phyloP scores from a whole-genome alignment of 2,329 filamentous ascomycete genomes.

The Ascochyta lentis region DNA sequence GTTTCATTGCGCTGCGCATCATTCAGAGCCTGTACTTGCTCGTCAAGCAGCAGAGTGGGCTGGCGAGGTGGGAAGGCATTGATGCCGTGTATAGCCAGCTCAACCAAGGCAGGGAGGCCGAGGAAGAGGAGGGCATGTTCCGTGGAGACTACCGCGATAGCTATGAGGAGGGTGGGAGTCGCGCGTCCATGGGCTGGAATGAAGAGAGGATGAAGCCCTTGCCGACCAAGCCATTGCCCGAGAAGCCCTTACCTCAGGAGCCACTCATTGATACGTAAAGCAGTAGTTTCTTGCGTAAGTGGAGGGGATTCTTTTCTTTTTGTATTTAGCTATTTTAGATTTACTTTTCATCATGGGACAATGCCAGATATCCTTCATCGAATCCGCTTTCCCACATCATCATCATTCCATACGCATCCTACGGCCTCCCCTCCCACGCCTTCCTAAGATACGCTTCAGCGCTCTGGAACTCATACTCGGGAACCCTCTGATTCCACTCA shows the following conservation, averaged over 20 bases:
- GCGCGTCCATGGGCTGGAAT: constrained; percentile 18
- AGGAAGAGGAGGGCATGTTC: constrained; percentile 36
- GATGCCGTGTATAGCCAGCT: constrained; percentile 43
- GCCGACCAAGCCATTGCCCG: constrained; percentile 43
- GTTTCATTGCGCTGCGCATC: constrained; percentile 25
- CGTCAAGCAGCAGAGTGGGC: constrained; percentile 32
- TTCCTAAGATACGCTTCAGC: constrained; percentile 53
- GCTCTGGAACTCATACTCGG: constrained; percentile 53
- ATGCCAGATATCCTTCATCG: not conserved
- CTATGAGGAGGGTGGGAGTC: constrained; percentile 26
- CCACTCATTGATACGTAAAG: constrained; percentile 41
- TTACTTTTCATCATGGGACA: not conserved
- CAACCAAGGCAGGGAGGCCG: constrained; percentile 25
- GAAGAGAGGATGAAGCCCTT: constrained; percentile 36
- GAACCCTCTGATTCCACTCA: constrained; percentile 56
- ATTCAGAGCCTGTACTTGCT: constrained; percentile 30
- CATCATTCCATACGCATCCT: not conserved
- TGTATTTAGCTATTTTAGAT: not conserved
- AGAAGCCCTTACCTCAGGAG: constrained; percentile 44
- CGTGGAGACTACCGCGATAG: constrained; percentile 34
- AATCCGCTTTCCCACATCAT: not conserved
- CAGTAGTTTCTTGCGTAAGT: too few relatives aligned
- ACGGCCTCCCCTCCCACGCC: constrained; percentile 51
- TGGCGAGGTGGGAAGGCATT: constrained; percentile 45
- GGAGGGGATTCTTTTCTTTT: not conserved